Conservation (phyloP, 257 asterid species). For the Leptodermis oblonga region DNA sequence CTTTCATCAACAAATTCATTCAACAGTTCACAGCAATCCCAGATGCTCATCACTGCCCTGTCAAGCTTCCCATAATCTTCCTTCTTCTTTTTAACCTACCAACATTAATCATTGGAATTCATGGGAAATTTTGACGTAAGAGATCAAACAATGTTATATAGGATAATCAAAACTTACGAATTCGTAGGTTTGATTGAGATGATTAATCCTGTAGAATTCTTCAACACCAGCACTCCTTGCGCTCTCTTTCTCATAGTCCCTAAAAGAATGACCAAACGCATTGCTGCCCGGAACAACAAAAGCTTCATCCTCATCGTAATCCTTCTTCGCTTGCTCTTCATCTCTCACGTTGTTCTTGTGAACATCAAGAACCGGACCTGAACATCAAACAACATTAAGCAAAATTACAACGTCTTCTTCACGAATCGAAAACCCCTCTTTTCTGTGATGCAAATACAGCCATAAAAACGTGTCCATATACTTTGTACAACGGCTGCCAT, state of each 20-base stretch:
- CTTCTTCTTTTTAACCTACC: slow-evolving; percentile 14
- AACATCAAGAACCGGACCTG: slow-evolving; percentile 1
- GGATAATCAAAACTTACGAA: background rate
- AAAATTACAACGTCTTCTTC: background rate
- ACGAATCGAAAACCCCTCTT: background rate
- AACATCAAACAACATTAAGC: background rate
- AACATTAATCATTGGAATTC: background rate
- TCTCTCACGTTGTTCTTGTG: background rate
- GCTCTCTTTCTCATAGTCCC: slow-evolving; percentile 20
- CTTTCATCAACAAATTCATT: slow-evolving; percentile 27
- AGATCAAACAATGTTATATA: no score
- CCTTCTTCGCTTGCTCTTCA: background rate
- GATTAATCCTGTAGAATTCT: slow-evolving; percentile 21
- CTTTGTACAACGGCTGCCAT: background rate
- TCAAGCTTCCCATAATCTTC: slow-evolving; percentile 17
- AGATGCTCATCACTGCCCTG: slow-evolving; percentile 18
- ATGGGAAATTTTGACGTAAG: no score
- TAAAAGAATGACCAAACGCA: slow-evolving; percentile 15
- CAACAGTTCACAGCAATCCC: slow-evolving; percentile 23
- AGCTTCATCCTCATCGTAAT: background rate
- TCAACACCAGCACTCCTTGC: slow-evolving; percentile 17
- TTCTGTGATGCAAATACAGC: background rate
- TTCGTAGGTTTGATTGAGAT: slow-evolving; percentile 22
- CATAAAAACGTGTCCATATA: no score
- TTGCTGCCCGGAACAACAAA: slow-evolving; percentile 14